These are phyloP conservation scores for Termitomyces sp. DNA, from an alignment of 768 basidiomycete genomes.

Conservation along the genomic window DNA sequence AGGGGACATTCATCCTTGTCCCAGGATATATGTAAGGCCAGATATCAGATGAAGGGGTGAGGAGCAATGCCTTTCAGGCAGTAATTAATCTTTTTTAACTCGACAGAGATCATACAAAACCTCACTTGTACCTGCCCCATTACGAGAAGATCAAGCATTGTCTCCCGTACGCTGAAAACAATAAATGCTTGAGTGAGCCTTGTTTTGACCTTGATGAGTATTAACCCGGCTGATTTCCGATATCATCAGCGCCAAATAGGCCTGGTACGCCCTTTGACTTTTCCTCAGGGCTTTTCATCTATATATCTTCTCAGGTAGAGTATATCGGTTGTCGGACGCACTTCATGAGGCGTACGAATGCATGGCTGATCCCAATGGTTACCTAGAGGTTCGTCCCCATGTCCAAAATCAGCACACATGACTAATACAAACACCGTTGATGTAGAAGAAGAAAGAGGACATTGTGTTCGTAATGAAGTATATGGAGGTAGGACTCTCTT, in stretches of 20 bases:
- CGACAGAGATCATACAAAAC: background rate
- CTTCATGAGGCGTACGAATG: background rate
- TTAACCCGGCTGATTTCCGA: background rate
- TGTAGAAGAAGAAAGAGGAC: slow-evolving; percentile 4
- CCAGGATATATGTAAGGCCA: slow-evolving; percentile 4
- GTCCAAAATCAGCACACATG: background rate
- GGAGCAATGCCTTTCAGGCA: background rate
- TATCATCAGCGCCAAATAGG: background rate
- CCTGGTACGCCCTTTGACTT: background rate
- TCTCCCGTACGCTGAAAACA: background rate
- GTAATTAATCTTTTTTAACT: background rate
- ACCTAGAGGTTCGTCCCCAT: slow-evolving; percentile 3
- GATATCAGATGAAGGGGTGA: slow-evolving; percentile 1
- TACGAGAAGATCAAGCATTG: background rate
- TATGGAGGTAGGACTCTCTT: slow-evolving; percentile 8
- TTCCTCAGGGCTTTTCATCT: background rate
- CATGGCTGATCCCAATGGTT: background rate
- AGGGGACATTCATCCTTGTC: background rate
- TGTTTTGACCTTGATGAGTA: background rate
- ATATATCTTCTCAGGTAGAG: background rate
- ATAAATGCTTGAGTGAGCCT: background rate
- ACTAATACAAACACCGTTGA: background rate
- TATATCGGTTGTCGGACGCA: slow-evolving; percentile 7
- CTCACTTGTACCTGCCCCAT: background rate
- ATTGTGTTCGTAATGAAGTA: slow-evolving; percentile 5